Percentiles rank a stretch among this genome's conserved stretches.
Evolutionary conservation across 2,329 filamentous ascomycete genomes (phyloP).

Genomic region (Colletotrichum noveboracense): DNA sequence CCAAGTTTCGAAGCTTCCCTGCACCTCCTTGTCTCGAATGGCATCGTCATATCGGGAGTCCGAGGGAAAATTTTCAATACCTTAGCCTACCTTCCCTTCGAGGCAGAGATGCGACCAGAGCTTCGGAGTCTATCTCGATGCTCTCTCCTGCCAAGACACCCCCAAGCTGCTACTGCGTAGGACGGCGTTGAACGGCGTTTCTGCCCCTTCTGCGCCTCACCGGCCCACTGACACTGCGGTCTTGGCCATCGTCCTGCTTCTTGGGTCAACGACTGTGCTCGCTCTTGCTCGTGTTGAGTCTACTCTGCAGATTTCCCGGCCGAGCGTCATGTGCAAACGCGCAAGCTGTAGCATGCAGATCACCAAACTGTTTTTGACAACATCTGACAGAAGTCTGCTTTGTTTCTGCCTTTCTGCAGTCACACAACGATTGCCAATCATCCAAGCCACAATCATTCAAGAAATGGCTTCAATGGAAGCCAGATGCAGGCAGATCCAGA

Average conservation of each 20-base stretch:
- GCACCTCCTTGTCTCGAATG: slow-evolving; percentile 1
- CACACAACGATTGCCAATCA: not conserved
- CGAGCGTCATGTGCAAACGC: not conserved
- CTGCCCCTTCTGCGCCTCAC: slow-evolving; percentile 8
- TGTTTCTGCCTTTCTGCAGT: not conserved
- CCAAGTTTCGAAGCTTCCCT: slow-evolving; percentile 1
- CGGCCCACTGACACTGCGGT: slow-evolving; percentile 2
- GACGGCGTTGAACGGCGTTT: slow-evolving; percentile 2
- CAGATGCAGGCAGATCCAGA: not conserved
- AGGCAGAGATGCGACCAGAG: not conserved
- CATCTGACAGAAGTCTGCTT: not conserved
- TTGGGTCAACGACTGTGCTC: not conserved
- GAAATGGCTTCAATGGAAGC: not conserved
- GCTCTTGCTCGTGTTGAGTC: not conserved
- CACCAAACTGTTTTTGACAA: not conserved
- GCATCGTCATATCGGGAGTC: not conserved
- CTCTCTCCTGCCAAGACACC: not conserved
- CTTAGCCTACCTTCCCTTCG: not conserved
- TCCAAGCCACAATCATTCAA: not conserved
- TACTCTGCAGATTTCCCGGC: not conserved
- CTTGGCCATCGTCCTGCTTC: not conserved
- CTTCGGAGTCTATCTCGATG: not conserved
- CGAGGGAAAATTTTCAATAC: not conserved
- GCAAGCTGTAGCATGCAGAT: slow-evolving; percentile 1
- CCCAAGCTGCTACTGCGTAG: slow-evolving; percentile 16